A percentile compares a stretch with the other conserved stretches of the same genome.
Evolutionary conservation across 495 filamentous ascomycete species (phyloP).

Genomic region (Aspergillus steynii): DNA sequence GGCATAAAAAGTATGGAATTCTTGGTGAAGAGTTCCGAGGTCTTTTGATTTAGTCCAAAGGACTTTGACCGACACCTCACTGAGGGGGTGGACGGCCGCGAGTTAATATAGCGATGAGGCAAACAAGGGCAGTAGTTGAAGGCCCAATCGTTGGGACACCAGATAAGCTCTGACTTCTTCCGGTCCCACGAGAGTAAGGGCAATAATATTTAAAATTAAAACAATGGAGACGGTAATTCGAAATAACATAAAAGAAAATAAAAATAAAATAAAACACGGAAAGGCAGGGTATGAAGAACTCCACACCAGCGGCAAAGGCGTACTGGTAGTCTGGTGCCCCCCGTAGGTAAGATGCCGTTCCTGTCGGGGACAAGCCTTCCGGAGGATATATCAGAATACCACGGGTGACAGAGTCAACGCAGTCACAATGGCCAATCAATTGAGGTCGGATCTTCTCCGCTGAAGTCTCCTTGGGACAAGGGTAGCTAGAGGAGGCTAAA

Average conservation of each 20-base stretch:
- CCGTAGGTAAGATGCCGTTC: slow-evolving; percentile 3
- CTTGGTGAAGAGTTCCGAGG: not conserved
- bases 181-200: slow-evolving; percentile 13
- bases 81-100: slow-evolving; percentile 1
- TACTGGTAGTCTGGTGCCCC: not conserved
- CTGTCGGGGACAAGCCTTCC: slow-evolving; percentile 9
- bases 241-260: not conserved
- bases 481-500: slow-evolving; percentile 18
- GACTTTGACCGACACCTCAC: slow-evolving; percentile 5
- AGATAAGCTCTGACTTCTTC: slow-evolving; percentile 22
- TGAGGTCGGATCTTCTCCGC: not conserved
- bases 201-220: not conserved
- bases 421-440: not conserved
- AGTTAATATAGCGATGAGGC: slow-evolving; percentile 4
- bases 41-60: not conserved
- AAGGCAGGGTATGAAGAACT: slow-evolving; percentile 13
- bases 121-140: slow-evolving; percentile 14
- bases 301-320: slow-evolving; percentile 9
- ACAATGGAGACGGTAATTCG: not conserved
- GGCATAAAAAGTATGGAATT: not conserved
- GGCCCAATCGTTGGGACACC: slow-evolving; percentile 17
- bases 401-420: not conserved
- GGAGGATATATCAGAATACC: slow-evolving; percentile 7
- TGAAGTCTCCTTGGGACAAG: slow-evolving; percentile 17
- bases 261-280: not conserved